Percentiles rank a stretch among this genome's conserved stretches.
Conservation (phyloP, 371 early-diverging fungal species). For the Circinella umbellata region DNA sequence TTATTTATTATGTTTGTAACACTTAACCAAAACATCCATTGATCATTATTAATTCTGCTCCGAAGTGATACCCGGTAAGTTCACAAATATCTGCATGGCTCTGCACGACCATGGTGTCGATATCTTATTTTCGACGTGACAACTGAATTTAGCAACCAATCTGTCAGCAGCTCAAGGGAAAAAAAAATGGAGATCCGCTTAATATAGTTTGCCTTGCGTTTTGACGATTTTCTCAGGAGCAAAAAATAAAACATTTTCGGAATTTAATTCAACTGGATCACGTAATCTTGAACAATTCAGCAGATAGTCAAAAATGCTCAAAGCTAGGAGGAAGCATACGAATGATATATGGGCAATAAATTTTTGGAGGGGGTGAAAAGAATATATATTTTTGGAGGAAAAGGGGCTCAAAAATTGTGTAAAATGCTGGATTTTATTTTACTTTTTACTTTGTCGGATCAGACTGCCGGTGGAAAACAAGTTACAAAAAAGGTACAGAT, state of each 20-base stretch:
- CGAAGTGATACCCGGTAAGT: constrained; percentile 2
- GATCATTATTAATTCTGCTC: no score
- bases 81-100: background rate
- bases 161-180: background rate
- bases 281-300: constrained; percentile 4
- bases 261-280: background rate
- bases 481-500: background rate
- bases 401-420: no score
- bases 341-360: background rate
- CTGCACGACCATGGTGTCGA: background rate
- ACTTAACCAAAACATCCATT: no score
- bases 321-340: background rate
- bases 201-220: background rate
- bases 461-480: background rate
- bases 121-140: constrained; percentile 2
- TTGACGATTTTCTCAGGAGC: background rate
- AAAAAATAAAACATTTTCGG: background rate
- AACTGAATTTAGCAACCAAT: background rate
- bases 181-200: background rate
- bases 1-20: background rate
- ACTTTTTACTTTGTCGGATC: background rate
- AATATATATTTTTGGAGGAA: background rate
- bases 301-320: background rate
- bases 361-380: background rate
- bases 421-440: no score